Percentiles rank a stretch among this genome's conserved stretches.
phyloP scores from a whole-genome alignment of 2,329 filamentous ascomycete genomes.

The Mariannaea sp. region DNA sequence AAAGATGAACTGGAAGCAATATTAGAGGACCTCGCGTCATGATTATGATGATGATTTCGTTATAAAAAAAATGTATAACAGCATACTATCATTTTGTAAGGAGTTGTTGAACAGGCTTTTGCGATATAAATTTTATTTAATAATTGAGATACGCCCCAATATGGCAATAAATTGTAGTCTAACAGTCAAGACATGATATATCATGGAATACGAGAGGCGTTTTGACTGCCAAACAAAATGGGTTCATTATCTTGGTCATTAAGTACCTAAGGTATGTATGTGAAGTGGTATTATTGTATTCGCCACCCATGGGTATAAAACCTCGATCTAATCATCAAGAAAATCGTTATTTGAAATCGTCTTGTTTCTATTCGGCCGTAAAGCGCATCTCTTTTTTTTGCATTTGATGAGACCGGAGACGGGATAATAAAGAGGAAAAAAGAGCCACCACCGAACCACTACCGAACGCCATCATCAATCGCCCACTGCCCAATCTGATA shows the following conservation, averaged over 20 bases:
- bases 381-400: conserved; percentile 8
- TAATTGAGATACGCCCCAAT: too few species aligned
- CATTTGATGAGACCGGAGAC: conserved; percentile 14
- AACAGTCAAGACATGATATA: too few species aligned
- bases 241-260: background rate
- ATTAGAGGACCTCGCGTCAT: conserved; percentile 69
- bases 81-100: background rate
- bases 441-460: too few species aligned
- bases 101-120: background rate
- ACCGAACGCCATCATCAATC: conserved; percentile 20
- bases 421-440: too few species aligned
- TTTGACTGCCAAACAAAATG: too few species aligned
- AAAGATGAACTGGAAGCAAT: conserved; percentile 89
- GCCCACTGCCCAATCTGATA: conserved; percentile 7
- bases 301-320: too few species aligned
- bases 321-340: background rate
- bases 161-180: too few species aligned
- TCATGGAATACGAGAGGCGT: too few species aligned
- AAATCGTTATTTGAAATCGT: conserved; percentile 34
- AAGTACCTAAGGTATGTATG: too few species aligned
- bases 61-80: background rate
- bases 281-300: too few species aligned
- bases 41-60: conserved; percentile 16
- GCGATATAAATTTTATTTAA: too few species aligned
- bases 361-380: conserved; percentile 26